A percentile compares a stretch with the other conserved stretches of the same genome.
Evolutionary conservation across 1,284 basidiomycete genomes (phyloP).

Genomic region (Ganoderma multipileum): DNA sequence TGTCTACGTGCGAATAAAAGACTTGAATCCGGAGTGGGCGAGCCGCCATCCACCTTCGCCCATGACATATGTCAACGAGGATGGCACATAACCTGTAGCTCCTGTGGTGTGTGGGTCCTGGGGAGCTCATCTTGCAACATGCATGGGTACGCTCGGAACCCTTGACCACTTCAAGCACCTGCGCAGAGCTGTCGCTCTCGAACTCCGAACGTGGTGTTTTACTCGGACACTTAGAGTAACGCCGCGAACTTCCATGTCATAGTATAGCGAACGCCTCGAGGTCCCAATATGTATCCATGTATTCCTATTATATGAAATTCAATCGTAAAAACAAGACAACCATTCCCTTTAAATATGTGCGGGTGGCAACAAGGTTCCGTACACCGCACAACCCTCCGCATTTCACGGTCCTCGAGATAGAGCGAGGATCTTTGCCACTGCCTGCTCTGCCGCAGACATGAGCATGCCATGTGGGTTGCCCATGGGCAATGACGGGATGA

Average conservation of each 20-base stretch:
- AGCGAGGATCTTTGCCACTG: conserved; percentile 57
- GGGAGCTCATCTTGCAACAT: not conserved
- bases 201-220: not conserved
- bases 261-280: not conserved
- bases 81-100: not conserved
- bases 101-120: not conserved
- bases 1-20: not conserved
- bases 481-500: conserved; percentile 53
- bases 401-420: conserved; percentile 56
- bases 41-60: not conserved
- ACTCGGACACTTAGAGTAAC: not conserved
- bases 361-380: not conserved
- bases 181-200: not conserved
- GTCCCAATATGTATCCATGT: not conserved
- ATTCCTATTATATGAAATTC: conserved; percentile 10
- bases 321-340: conserved; percentile 6
- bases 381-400: not conserved
- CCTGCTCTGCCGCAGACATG: conserved; percentile 65
- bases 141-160: not conserved
- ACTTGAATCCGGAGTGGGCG: not conserved
- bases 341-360: conserved; percentile 10
- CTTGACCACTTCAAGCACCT: not conserved
- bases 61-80: not conserved
- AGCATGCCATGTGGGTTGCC: conserved; percentile 62
- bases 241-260: not conserved